Evolutionary conservation across 2,329 filamentous ascomycete genomes (phyloP), one percentile per base, ranked within the genome.

Genomic region (Fusarium scirpi): DNA sequence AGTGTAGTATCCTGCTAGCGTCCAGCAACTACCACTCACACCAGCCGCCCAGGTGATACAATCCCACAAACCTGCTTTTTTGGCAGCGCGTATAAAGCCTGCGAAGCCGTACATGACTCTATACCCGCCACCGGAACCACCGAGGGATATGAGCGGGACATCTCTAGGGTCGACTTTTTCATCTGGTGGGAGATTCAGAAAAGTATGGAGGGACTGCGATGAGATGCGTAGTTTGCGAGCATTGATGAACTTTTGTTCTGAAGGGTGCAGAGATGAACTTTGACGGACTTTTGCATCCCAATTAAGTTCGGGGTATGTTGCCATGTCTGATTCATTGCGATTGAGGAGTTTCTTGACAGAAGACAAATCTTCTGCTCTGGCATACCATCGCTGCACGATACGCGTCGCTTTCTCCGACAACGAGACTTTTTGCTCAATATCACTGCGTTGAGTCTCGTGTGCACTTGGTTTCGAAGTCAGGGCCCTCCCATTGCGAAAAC

Each of bases 21-120:
- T 73, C 73, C 73, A 75, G 20, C 73, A 75, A 16, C 71, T 75
- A 2, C 73, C 73, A 5, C 73, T 75, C 1, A 75, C 73, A 1
- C 71, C 73, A 0, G 73, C 67, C 4, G 57, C 63, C 73, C 73
- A 75, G 0, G 65, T 73, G 0, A 74, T 67, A 4, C 73, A 75
- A 8, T 74, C 73, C 73, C 73, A 75, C 0, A 75, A 3, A 0
- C 58, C 44, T 3, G 58, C 32, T 10, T 71, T 71, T 20, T 75
- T 74, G 0, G 60, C 62, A 0, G 57, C 64, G 1, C 18, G 53
- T 0, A 75, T 75, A 10, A 75, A 74, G 0, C 69, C 73, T 0
- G 67, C 2, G 1, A 75, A 72, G 3, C 73, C 73, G 7, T 75
- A 74, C 73, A 75, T 75, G 45, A 69, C 67, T 34, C 73, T 62